Base-by-base conservation (phyloP, 2,329 filamentous ascomycete species). In the Trichoderma breve region DNA sequence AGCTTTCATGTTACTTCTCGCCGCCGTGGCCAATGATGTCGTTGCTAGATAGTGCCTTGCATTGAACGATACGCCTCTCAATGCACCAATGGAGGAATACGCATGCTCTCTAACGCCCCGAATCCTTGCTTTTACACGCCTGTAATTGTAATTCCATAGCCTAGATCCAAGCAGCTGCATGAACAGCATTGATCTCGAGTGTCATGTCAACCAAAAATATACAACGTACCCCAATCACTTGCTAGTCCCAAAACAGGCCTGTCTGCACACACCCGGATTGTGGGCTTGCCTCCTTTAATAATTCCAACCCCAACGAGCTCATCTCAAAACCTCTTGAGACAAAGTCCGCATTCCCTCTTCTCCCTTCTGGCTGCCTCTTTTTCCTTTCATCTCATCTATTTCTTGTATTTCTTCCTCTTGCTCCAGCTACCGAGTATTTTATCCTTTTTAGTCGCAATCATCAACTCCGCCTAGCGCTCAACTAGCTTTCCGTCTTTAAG, bases 281-380 rank as follows among this genome's bases (percentile, higher is more conserved):
- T 62, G 67, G 67, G 57, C 43, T 62, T 62, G 67, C 67, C 57
- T 70, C 67, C 67, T 70, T 70, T 70, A 61, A 70, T 70, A 62
- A 70, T 26, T 36, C 12, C 18, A 60, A 47, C 61, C 39, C 61
- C 61, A 57, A 28, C 32, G 21, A 55, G 43, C 62, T 65, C 43
- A 66, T 57, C 64, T 67, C 21, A 39, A 39, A 60, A 34, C 57
- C 57, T 57, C 39, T 34, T n/a, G 15, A 66, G 24, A 61, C 34
- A 64, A n/a, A 60, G 28, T 36, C 34, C 47, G 39, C 62, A 58
- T 51, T 47, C 61, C 64, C 47, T 53, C 47, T 53, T 43, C 64
- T 58, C 39, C 21, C 24, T 24, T n/a, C 43, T 24, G 21, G 47
- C 47, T 53, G 47, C 28, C 57, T 70, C 30, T 57, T 69, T 69